These are phyloP conservation scores for Codiaeum variegatum DNA, from an alignment of 441 rosid species.

Conservation along the genomic window DNA sequence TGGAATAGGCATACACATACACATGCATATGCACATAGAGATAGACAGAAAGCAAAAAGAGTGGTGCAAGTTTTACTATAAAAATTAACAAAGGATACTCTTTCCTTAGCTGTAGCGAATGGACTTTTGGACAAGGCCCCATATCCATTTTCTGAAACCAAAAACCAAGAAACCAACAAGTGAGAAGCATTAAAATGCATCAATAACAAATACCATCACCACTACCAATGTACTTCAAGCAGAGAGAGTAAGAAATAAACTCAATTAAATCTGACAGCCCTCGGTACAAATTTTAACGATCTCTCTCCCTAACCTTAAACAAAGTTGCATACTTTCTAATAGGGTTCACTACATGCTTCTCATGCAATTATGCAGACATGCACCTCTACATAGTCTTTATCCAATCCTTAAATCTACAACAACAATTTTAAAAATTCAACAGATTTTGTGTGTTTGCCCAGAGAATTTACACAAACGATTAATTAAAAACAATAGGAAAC, in stretches of 20 bases:
- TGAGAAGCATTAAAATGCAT: neutral
- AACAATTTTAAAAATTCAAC: neutral
- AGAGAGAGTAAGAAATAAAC: neutral
- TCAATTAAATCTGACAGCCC: neutral
- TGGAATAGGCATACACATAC: neutral
- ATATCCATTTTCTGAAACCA: conserved; percentile 87
- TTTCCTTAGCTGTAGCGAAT: conserved; percentile 89
- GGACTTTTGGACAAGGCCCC: conserved; percentile 99
- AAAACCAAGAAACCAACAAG: neutral
- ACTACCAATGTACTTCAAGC: neutral
- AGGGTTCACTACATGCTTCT: neutral
- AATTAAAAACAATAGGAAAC: neutral
- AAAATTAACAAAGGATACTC: conserved; percentile 63
- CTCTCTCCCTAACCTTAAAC: neutral
- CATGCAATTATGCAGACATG: neutral
- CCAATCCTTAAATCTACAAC: neutral
- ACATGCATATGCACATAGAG: no score
- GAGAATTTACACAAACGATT: neutral
- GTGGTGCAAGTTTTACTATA: neutral
- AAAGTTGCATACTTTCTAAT: neutral
- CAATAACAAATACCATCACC: neutral
- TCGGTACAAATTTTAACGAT: neutral
- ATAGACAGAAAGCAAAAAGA: neutral
- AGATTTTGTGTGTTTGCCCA: neutral
- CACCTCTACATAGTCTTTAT: neutral